Evolutionary conservation across 169 alveolate species (phyloP), one percentile per base, ranked within the genome.

Genomic region (Cryptosporidium sp.): DNA sequence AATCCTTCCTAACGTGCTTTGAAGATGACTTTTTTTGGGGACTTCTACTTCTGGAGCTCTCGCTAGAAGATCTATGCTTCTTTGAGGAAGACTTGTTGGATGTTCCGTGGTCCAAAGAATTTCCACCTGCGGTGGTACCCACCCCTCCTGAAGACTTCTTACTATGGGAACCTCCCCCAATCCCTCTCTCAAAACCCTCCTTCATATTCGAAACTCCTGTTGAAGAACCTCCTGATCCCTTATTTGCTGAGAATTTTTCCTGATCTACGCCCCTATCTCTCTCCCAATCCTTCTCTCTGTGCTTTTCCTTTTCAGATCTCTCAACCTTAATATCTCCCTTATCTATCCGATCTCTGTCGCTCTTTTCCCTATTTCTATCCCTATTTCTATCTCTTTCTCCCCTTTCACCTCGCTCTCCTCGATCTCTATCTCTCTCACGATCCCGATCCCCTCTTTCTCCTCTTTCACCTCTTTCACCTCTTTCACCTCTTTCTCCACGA

Each of bases 351-450:
- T 62, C 75, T 62, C 80, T 62, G 10, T 80, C 89, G 23, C 52
- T 67, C 18, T 39, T 35, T 29, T 80, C 80, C 16, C 65, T 58
- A 39, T 52, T 69, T 33, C 71, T 73, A 18, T 73, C 71, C 31
- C 71, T 71, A 87, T 55, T 84, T 84, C 92, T 74, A 84, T 62
- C 87, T 86, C 85, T 86, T 39, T 80, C 75, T 8, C 80, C 62
- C 0, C 37, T 23, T n/a, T 61, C 23, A 0, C 61, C 75, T 62
- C 65, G 18, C 35, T 65, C 80, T 8, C 67, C 33, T 23, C 58
- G 45, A 4, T 48, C 39, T 37, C 37, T 61, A 6, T 73, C 71
- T 35, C 55, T 58, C 3, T 73, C 71, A 35, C 71, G 23, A 18
- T 51, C 71, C 4, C 71, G 12, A 73, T 23, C 48, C 14, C 35